Percentiles rank a stretch among this genome's conserved stretches.
These are phyloP conservation scores for Penicilliopsis zonata DNA, from an alignment of 495 filamentous ascomycete genomes.

Conservation along the genomic window DNA sequence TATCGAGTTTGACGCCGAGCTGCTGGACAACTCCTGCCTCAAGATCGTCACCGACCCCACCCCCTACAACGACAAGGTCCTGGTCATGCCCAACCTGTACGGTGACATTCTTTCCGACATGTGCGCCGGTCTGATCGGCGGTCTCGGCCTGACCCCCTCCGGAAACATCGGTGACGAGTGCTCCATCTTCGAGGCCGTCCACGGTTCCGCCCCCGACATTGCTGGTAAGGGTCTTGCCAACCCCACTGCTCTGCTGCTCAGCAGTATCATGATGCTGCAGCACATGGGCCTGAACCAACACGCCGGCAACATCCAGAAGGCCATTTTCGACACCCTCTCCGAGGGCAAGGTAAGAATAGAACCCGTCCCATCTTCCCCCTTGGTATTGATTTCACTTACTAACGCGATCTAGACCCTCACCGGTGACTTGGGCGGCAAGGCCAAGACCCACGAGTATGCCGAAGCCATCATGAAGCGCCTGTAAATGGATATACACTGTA, in stretches of 20 bases:
- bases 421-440: slow-evolving; percentile 86
- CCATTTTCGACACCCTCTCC: slow-evolving; percentile 84
- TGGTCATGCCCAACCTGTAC: slow-evolving; percentile 99
- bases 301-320: slow-evolving; percentile 80
- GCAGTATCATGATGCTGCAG: slow-evolving; percentile 97
- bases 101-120: slow-evolving; percentile 99
- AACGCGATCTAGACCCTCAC: slow-evolving; percentile 49
- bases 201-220: slow-evolving; percentile 96
- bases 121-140: slow-evolving; percentile 97
- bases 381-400: neutral
- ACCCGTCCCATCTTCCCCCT: neutral
- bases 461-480: slow-evolving; percentile 79
- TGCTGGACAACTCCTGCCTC: slow-evolving; percentile 96
- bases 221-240: slow-evolving; percentile 92
- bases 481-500: slow-evolving; percentile 35
- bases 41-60: slow-evolving; percentile 92
- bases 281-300: slow-evolving; percentile 88
- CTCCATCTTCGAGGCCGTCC: slow-evolving; percentile 99
- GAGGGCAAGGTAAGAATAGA: slow-evolving; percentile 67
- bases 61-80: slow-evolving; percentile 97
- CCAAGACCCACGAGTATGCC: slow-evolving; percentile 87
- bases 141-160: slow-evolving; percentile 90
- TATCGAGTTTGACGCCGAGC: slow-evolving; percentile 89
- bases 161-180: slow-evolving; percentile 98
- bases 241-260: slow-evolving; percentile 83